Evolutionary conservation across 768 basidiomycete genomes (phyloP).

Genomic region (Ephemerocybe angulata): DNA sequence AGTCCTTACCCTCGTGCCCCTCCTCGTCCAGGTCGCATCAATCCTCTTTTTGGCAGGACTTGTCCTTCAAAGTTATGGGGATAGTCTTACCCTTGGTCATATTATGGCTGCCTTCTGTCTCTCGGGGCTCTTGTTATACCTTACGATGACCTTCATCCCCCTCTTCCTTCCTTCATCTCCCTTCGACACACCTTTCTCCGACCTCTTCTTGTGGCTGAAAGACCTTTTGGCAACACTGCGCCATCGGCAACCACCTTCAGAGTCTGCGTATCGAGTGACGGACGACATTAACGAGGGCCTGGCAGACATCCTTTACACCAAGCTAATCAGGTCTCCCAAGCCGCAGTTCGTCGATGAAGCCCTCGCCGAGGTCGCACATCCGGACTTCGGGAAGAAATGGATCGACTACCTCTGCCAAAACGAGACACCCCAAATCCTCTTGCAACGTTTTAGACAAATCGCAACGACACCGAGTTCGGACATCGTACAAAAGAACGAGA

Average conservation of each 20-base stretch:
- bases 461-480: neutral
- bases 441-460: neutral
- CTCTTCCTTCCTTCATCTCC: neutral
- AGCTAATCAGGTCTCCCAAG: slow-evolving; percentile 3
- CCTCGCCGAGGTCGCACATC: neutral
- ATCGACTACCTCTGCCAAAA: neutral
- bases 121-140: neutral
- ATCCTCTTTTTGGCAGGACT: slow-evolving; percentile 18
- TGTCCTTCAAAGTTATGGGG: slow-evolving; percentile 4
- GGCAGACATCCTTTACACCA: neutral
- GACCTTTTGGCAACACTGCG: too few relatives aligned
- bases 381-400: neutral
- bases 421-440: neutral
- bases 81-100: neutral
- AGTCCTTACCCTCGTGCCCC: slow-evolving; percentile 14
- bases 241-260: too few relatives aligned
- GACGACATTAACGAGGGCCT: neutral
- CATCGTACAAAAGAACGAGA: neutral
- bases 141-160: neutral
- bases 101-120: neutral
- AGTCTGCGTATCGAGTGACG: neutral
- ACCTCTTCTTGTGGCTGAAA: neutral
- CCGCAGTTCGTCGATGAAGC: neutral
- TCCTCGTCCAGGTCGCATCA: slow-evolving; percentile 15
- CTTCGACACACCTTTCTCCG: slow-evolving; percentile 2